Conservation (phyloP, 352 stramenopile genomes). For the Thraustotheca clavata region DNA sequence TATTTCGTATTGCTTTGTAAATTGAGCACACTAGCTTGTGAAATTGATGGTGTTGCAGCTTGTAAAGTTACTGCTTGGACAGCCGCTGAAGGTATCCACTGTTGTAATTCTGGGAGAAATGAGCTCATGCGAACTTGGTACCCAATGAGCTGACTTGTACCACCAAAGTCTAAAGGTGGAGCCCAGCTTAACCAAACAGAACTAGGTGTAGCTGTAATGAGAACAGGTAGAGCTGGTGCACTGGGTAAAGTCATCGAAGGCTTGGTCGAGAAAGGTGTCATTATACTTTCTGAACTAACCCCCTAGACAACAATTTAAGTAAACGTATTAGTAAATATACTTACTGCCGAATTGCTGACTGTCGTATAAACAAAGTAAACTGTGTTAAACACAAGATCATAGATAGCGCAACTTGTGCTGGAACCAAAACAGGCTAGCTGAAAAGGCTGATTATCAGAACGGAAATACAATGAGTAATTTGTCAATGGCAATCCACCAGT, state of each 20-base stretch:
- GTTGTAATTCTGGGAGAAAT: not conserved
- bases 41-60: not conserved
- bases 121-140: constrained; percentile 7
- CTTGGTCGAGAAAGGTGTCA: not conserved
- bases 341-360: too few species aligned
- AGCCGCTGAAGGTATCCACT: not conserved
- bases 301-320: not conserved
- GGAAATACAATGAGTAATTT: not conserved
- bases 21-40: not conserved
- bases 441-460: not conserved
- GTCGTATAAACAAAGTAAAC: too few species aligned
- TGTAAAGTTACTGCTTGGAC: not conserved
- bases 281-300: not conserved
- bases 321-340: not conserved
- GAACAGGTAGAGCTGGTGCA: not conserved
- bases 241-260: not conserved
- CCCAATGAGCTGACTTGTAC: not conserved
- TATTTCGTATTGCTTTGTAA: not conserved
- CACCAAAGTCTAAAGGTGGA: constrained; percentile 1
- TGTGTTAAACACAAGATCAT: not conserved
- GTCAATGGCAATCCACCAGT: not conserved
- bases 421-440: not conserved
- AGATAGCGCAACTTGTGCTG: not conserved
- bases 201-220: not conserved
- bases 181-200: not conserved